Evolutionary conservation across 805 yeast species (phyloP).

Genomic region (Ogataea saltuana): DNA sequence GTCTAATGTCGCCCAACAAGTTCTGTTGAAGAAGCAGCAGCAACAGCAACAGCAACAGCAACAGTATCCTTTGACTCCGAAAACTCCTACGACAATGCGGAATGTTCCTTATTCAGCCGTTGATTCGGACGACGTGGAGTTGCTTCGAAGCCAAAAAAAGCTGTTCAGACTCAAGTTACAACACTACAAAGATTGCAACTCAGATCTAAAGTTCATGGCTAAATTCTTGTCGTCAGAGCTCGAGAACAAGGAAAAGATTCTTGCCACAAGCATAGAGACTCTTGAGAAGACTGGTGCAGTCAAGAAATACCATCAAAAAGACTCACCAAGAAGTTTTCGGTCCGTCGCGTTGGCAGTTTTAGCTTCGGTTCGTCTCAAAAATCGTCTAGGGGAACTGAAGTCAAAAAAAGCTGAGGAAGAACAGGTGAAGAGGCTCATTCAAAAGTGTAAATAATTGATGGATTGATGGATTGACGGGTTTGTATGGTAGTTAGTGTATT

Average conservation of each 20-base stretch:
- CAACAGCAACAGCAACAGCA: conserved; percentile 4
- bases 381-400: conserved; percentile 32
- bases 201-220: conserved; percentile 39
- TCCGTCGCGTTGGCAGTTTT: conserved; percentile 37
- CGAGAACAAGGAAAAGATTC: conserved; percentile 25
- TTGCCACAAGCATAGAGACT: conserved; percentile 29
- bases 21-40: conserved; percentile 16
- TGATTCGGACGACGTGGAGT: conserved; percentile 15
- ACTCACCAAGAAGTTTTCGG: conserved; percentile 25
- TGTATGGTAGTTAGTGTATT: conserved; percentile 16
- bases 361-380: conserved; percentile 39
- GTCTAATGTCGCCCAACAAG: conserved; percentile 21
- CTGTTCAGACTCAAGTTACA: conserved; percentile 49
- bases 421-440: conserved; percentile 22
- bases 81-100: conserved; percentile 23
- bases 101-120: neutral
- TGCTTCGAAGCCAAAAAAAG: conserved; percentile 43
- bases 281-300: conserved; percentile 20
- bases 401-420: conserved; percentile 17
- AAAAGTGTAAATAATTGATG: neutral
- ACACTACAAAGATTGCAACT: conserved; percentile 40
- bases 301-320: conserved; percentile 11
- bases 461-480: conserved; percentile 6
- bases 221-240: conserved; percentile 35
- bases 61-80: conserved; percentile 29